Base-by-base conservation (phyloP, 2,329 filamentous ascomycete species). In the Colletotrichum salicis region DNA sequence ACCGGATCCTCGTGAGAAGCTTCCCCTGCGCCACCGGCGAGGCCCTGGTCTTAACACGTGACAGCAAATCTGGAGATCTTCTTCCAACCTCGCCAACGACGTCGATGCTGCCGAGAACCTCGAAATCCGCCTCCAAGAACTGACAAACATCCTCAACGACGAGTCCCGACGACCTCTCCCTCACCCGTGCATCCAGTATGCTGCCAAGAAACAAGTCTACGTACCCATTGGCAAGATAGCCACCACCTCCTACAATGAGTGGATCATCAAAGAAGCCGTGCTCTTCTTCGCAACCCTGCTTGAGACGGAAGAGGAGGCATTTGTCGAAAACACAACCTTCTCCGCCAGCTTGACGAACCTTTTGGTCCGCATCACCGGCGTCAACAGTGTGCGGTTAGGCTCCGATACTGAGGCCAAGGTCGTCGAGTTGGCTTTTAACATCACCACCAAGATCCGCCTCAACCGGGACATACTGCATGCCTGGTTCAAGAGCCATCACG, bases 271-370 rank as follows among this genome's bases (percentile, higher is more conserved):
- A 75, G 93, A 96, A 78, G 93, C 94, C 31, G 93, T 97, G 48
- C 86, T 92, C 52, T 91, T 98, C 79, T 98, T 98, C 82, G 94
- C 94, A 69, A 95, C 94, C 19, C 88, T 99, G 74, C 94, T 98
- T 77, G 96, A 99, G 82, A 96, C 95, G 80, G 96, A 98, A 81
- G 95, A 98, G 83, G 96, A 98, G 79, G 94, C 95, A 45, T 97
- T 98, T 78, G 90, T 98, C 59, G 94, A 97, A 78, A 97, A 93
- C 78, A 89, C 92, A 37, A 88, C 90, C 66, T 99, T 99, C 80
- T 94, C 96, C 2, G 90, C 92, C 70, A 96, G 94, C 77, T 82
- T 99, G 78, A 96, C 97, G 78, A 94, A 94, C 76, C 89, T 99
- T 71, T 88, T 98, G 62, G 90, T 94, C 72, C 91, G 92, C 75